Conservation (phyloP, 2,329 filamentous ascomycete species). For the Trichoderma polysporum region DNA sequence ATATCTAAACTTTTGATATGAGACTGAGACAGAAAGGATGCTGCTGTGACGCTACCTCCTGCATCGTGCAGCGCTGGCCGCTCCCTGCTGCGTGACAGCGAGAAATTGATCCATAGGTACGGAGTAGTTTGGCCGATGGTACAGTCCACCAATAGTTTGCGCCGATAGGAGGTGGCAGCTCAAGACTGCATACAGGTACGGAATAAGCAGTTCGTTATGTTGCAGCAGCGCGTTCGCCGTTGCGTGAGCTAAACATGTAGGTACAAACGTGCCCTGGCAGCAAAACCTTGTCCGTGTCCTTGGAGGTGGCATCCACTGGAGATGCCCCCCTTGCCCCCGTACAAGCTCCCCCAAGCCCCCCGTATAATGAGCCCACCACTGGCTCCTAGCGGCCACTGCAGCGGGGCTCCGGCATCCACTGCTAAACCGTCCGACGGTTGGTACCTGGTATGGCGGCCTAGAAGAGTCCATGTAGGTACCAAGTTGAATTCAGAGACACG, state of each 20-base stretch:
- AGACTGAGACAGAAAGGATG: neutral
- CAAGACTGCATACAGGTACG: neutral
- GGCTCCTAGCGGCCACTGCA: conserved; percentile 7
- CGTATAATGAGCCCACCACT: conserved; percentile 12
- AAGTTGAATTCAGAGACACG: conserved; percentile 1
- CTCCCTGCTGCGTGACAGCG: neutral
- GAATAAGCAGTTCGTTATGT: neutral
- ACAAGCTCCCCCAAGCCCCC: neutral
- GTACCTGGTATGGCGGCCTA: conserved; percentile 6
- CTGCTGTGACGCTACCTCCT: neutral
- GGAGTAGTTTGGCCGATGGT: neutral
- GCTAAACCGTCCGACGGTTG: conserved; percentile 3
- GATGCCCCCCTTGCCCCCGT: conserved; percentile 14
- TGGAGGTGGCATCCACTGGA: neutral
- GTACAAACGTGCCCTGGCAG: neutral
- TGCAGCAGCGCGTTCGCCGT: conserved; percentile 2
- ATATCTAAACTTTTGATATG: too few species aligned
- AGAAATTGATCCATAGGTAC: neutral
- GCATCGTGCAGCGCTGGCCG: neutral
- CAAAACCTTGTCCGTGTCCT: neutral
- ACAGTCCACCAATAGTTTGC: neutral
- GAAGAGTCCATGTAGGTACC: neutral
- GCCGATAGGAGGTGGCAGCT: neutral
- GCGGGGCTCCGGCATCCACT: conserved; percentile 15
- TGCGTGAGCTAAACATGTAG: neutral